Base-by-base conservation (phyloP, 495 filamentous ascomycete species). In the Acidomyces sp. region DNA sequence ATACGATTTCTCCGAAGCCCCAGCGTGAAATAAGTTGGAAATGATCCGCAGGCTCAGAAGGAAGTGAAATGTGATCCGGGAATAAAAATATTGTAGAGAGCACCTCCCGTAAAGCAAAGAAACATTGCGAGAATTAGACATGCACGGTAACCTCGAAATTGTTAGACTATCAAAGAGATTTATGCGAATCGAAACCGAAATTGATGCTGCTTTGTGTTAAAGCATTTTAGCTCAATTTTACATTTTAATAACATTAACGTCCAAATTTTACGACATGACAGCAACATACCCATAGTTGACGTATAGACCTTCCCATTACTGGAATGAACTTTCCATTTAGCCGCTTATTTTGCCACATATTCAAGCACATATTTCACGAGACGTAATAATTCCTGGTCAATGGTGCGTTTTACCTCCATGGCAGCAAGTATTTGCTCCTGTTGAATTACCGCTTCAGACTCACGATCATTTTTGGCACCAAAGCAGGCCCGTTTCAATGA, bases 401-500 rank as follows among this genome's bases (percentile, higher is more conserved):
- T 12, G 6, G 38, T 15, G 16, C 33, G 38, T 29, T 41, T 41
- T 10, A 19, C 38, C 18, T 41, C 38, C 12, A 18, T 32, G 4
- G 38, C 38, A 11, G 26, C 26, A 2, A 16, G n/a, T 6, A 17
- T 17, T 20, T 21, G 24, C 28, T 41, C 38, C 25, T 41, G 24
- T 15, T 41, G 26, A 3, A 34, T 12, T 3, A 29, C 30, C 20
- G 45, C 34, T 18, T 48, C 41, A 7, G 1, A 17, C 3, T 4
- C n/a, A 32, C 28, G 17, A 7, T 18, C 25, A 32, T 16, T 16
- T 15, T 37, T 46, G 11, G 3, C 21, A 1, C 36, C 21, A 1
- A 28, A 18, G 12, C 39, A 24, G 15, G 31, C 37, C 27, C 41
- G 24, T 20, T 41, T 46, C 12, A 46, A 0, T 11, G 37, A 41